phyloP scores from a whole-genome alignment of 2,329 filamentous ascomycete genomes.

The Chaetomiaceae sp. region DNA sequence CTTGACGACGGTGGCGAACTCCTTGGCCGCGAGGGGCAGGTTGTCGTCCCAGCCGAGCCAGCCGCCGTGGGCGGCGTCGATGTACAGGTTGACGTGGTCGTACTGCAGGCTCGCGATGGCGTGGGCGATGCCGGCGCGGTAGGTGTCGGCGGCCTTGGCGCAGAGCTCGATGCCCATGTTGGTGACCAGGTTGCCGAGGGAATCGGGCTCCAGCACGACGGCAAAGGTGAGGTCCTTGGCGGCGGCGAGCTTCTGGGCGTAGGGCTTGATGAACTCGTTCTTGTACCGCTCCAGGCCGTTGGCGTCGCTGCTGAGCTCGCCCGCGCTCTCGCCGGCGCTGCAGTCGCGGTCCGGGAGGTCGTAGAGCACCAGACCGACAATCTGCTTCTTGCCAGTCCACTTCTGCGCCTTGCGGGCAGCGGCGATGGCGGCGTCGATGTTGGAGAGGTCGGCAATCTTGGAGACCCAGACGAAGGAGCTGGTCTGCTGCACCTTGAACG shows the following conservation, averaged over 20 bases:
- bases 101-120: conserved; percentile 37
- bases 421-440: conserved; percentile 38
- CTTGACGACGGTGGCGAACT: conserved; percentile 37
- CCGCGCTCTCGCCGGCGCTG: conserved; percentile 38
- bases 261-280: conserved; percentile 37
- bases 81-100: conserved; percentile 36
- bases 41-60: conserved; percentile 41
- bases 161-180: conserved; percentile 36
- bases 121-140: conserved; percentile 40
- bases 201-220: conserved; percentile 42
- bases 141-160: conserved; percentile 34
- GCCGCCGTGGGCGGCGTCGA: conserved; percentile 40
- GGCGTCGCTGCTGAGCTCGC: conserved; percentile 36
- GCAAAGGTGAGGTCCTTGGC: conserved; percentile 39
- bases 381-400: conserved; percentile 34
- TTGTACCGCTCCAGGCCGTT: conserved; percentile 39
- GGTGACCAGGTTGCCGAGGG: conserved; percentile 40
- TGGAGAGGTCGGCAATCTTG: conserved; percentile 32
- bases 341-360: conserved; percentile 43
- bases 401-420: conserved; percentile 34
- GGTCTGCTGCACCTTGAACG: conserved; percentile 36
- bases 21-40: conserved; percentile 36
- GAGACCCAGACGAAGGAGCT: conserved; percentile 43
- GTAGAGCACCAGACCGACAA: conserved; percentile 42
- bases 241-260: conserved; percentile 33